Evolutionary conservation across 148 eudicot genomes (phyloP), one percentile per base, ranked within the genome.

Genomic region (Camellia granthamiana): DNA sequence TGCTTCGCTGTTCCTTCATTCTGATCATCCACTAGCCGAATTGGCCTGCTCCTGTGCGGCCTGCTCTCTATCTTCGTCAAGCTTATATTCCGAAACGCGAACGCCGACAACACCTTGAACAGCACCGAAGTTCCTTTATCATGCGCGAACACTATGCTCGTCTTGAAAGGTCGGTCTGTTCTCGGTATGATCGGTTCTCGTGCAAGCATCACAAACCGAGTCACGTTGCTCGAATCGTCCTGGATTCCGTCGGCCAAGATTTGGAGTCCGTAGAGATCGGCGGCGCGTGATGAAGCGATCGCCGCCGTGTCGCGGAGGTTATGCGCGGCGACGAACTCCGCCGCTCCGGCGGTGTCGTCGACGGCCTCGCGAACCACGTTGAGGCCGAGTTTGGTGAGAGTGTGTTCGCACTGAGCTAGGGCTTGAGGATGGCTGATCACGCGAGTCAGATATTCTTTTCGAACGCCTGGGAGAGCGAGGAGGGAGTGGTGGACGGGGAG

Each of bases 61-160:
- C 99, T 81, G 77, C 97, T 93, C 89, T 96, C 99, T 54, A 96
- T 96, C 89, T 96, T 96, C 13, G 99, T 92, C 63, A 96, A 73
- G 80, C 92, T 91, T 10, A 96, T 96, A 85, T 96, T 91, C 62
- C 99, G 56, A 74, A 96, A 96, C 11, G 99, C 99, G 69, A 96
- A 96, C 9, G 98, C 99, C 0, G 99, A 96, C n/a, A 96, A 64
- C 21, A 96, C 99, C 86, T 96, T 96, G 93, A 95, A 95, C 54
- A 95, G 86, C 46, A 92, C 93, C 12, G 98, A 87, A n/a, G 94
- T 95, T 9, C 95, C 99, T 80, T 92, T 87, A 13, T 91, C 93
- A 76, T 92, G 95, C 2, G 99, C 99, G 79, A 96, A 96, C 14
- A 96, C 99, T 19, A 96, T 96, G 90, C 98, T 93, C 9, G 99